A percentile compares a stretch with the other conserved stretches of the same genome.
Conservation (phyloP, 169 alveolate species). For the Prorocentrum cordatum region DNA sequence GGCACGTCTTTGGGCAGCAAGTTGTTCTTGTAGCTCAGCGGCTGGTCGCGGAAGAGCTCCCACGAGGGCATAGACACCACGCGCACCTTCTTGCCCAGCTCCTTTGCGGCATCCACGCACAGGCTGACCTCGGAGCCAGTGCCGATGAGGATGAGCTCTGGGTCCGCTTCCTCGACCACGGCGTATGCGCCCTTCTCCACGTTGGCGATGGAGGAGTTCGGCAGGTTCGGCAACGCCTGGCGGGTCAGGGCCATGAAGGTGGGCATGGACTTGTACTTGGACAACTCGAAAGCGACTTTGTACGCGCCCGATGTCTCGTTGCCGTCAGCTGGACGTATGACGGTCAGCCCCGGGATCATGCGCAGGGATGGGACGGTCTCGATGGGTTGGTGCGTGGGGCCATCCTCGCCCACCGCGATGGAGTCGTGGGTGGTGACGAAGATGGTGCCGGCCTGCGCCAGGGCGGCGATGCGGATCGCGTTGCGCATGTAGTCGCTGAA, state of each 20-base stretch:
- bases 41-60: slow-evolving; percentile 6
- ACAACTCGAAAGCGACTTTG: slow-evolving; percentile 12
- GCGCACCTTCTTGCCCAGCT: not conserved
- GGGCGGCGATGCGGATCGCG: slow-evolving; percentile 78
- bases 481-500: slow-evolving; percentile 69
- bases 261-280: slow-evolving; percentile 9
- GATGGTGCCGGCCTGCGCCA: slow-evolving; percentile 73
- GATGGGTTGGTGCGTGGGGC: not conserved
- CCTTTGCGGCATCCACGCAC: not conserved
- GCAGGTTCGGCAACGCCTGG: not conserved
- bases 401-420: slow-evolving; percentile 4
- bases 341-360: not conserved
- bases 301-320: slow-evolving; percentile 77
- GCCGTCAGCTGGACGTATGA: slow-evolving; percentile 79
- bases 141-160: not conserved
- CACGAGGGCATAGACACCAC: slow-evolving; percentile 21
- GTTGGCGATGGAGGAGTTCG: slow-evolving; percentile 17
- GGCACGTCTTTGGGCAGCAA: too few species aligned
- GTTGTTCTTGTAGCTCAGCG: not conserved
- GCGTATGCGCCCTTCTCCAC: not conserved
- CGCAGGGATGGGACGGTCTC: not conserved
- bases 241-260: slow-evolving; percentile 17
- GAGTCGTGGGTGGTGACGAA: slow-evolving; percentile 80
- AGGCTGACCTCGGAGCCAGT: not conserved
- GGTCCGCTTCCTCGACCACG: not conserved